Percentiles rank a stretch among this genome's conserved stretches.
phyloP scores from a whole-genome alignment of 805 yeast species.

The Lipomyces yamadae region DNA sequence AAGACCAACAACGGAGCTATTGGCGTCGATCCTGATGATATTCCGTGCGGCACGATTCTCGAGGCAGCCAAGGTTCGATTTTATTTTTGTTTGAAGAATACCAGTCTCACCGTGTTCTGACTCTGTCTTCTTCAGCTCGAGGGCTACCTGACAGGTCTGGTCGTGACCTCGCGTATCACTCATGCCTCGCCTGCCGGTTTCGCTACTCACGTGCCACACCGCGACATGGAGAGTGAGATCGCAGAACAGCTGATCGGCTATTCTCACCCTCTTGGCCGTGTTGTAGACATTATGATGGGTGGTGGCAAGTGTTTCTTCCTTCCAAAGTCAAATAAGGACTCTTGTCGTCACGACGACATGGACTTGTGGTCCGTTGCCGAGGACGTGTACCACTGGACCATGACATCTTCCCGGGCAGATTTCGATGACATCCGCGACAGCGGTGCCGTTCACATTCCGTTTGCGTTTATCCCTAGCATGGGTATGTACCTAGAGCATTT shows the following conservation, averaged over 20 bases:
- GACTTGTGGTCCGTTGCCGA: constrained; percentile 70
- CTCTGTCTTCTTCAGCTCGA: constrained; percentile 46
- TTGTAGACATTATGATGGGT: constrained; percentile 84
- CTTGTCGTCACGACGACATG: constrained; percentile 72
- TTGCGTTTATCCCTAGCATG: constrained; percentile 75
- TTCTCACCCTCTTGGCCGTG: constrained; percentile 73
- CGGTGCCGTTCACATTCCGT: constrained; percentile 69
- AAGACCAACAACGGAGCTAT: constrained; percentile 91
- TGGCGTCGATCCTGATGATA: constrained; percentile 69
- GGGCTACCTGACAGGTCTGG: constrained; percentile 86
- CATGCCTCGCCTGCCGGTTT: constrained; percentile 96
- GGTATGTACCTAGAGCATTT: background rate
- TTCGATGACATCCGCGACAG: constrained; percentile 66
- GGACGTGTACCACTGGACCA: constrained; percentile 51
- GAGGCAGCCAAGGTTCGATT: constrained; percentile 71
- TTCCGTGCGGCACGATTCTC: constrained; percentile 86
- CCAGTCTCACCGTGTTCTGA: background rate
- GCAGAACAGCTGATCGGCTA: constrained; percentile 84
- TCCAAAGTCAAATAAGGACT: constrained; percentile 57
- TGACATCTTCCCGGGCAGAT: constrained; percentile 51
- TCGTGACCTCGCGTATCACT: constrained; percentile 88
- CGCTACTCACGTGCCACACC: constrained; percentile 73
- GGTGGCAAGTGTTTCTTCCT: constrained; percentile 81
- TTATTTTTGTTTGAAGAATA: background rate
- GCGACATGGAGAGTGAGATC: constrained; percentile 81